A percentile compares a stretch with the other conserved stretches of the same genome.
Evolutionary conservation across 495 filamentous ascomycete genomes (phyloP).

Genomic region (Penicillium daleae): DNA sequence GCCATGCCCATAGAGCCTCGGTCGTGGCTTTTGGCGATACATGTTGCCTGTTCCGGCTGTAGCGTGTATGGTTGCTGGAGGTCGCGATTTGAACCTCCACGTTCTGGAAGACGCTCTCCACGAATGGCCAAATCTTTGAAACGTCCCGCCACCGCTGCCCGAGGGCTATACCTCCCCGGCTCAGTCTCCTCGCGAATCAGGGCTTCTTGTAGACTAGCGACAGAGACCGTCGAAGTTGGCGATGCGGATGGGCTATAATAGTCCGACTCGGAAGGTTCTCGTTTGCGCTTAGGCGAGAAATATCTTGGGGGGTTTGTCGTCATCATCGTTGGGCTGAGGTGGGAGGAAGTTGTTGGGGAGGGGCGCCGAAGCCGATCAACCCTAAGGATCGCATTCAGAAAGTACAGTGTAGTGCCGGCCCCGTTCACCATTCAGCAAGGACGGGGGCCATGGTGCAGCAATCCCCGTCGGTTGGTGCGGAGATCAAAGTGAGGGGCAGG

Average conservation of each 20-base stretch:
- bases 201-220: slow-evolving; percentile 40
- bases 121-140: slow-evolving; percentile 65
- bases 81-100: slow-evolving; percentile 27
- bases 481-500: slow-evolving; percentile 31
- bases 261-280: slow-evolving; percentile 43
- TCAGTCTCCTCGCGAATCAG: slow-evolving; percentile 41
- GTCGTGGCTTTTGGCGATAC: slow-evolving; percentile 8
- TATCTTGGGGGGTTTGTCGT: slow-evolving; percentile 29
- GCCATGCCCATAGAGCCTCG: slow-evolving; percentile 24
- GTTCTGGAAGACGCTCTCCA: slow-evolving; percentile 41
- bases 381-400: slow-evolving; percentile 14
- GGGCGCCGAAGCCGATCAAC: slow-evolving; percentile 28
- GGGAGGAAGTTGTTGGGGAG: slow-evolving; percentile 28
- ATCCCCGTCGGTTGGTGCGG: slow-evolving; percentile 18
- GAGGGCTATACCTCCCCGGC: slow-evolving; percentile 57
- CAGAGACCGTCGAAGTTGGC: slow-evolving; percentile 40
- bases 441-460: slow-evolving; percentile 17
- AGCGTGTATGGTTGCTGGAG: slow-evolving; percentile 15
- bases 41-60: slow-evolving; percentile 20
- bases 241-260: slow-evolving; percentile 41
- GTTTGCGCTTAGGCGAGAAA: slow-evolving; percentile 48
- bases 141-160: slow-evolving; percentile 63
- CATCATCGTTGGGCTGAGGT: slow-evolving; percentile 41
- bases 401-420: slow-evolving; percentile 7
- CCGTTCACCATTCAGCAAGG: slow-evolving; percentile 17